Evolutionary conservation across 352 stramenopile genomes (phyloP).

Genomic region (Globisporangium orthogonon): DNA sequence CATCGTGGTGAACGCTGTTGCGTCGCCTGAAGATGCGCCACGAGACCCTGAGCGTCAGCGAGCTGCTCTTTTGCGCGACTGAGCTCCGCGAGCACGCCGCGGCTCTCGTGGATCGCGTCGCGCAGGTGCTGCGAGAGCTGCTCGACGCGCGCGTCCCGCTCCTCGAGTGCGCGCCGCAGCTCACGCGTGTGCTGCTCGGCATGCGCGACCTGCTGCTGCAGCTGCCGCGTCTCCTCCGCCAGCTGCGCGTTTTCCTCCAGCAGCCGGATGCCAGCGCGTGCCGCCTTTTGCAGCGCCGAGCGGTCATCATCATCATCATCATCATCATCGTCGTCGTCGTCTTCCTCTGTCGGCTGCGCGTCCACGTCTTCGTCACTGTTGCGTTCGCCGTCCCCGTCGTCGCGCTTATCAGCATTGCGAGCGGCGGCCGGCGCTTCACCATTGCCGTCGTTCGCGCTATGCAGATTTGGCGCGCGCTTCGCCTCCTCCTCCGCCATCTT

Average conservation of each 20-base stretch:
- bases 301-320: constrained; percentile 26
- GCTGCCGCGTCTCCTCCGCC: constrained; percentile 39
- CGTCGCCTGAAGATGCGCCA: constrained; percentile 12
- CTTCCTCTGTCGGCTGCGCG: constrained; percentile 5
- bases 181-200: constrained; percentile 29
- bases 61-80: constrained; percentile 31
- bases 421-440: no score
- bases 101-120: constrained; percentile 54
- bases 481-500: background rate
- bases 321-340: constrained; percentile 11
- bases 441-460: no score
- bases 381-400: background rate
- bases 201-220: constrained; percentile 36
- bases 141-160: constrained; percentile 31
- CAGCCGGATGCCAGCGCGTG: constrained; percentile 57
- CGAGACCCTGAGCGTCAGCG: constrained; percentile 15
- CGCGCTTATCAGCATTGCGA: no score
- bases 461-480: background rate
- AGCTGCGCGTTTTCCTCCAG: constrained; percentile 70
- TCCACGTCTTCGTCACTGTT: background rate
- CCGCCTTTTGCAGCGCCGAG: constrained; percentile 47
- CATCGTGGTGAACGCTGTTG: constrained; percentile 22
- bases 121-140: constrained; percentile 37
- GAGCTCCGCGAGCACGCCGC: constrained; percentile 38
- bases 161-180: constrained; percentile 27